Conservation (phyloP, 345 rosid species). For the Boechera retrofracta region DNA sequence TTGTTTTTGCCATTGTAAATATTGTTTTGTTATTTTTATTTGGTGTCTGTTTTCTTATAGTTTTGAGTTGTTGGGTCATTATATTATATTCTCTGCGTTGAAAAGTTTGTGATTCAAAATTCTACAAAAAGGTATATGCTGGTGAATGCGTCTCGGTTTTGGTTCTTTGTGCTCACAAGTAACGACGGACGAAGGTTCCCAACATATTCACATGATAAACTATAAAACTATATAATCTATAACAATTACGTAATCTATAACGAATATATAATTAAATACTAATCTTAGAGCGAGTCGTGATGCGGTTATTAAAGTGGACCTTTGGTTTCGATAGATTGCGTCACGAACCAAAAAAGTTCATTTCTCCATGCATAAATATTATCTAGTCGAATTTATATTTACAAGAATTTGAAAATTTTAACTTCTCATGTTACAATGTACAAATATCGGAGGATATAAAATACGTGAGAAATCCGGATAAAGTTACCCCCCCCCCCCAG, state of each 20-base stretch:
- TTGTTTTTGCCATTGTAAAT: background rate
- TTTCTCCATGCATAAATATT: background rate
- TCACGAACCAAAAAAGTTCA: conserved; percentile 1
- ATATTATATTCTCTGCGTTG: conserved; percentile 16
- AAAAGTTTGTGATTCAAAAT: conserved; percentile 3
- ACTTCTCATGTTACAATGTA: too few species aligned
- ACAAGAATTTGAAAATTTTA: too few species aligned
- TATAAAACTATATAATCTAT: background rate
- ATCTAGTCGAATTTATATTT: too few species aligned
- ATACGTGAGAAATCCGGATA: too few species aligned
- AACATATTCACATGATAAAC: conserved; percentile 18
- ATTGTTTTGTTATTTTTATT: background rate
- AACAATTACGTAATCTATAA: conserved; percentile 6
- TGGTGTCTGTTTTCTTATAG: background rate
- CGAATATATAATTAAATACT: background rate
- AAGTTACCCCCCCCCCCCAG: too few species aligned
- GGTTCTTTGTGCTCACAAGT: conserved; percentile 38
- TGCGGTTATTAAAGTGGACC: background rate
- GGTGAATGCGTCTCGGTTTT: conserved; percentile 28
- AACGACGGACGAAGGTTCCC: conserved; percentile 31
- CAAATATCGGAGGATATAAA: too few species aligned
- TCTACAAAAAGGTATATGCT: conserved; percentile 20
- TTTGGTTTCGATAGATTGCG: conserved; percentile 12
- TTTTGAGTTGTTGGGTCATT: conserved; percentile 25
- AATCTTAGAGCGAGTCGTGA: conserved; percentile 11